These are phyloP conservation scores for Rosa rugosa DNA, from an alignment of 306 rosid genomes.

Conservation along the genomic window DNA sequence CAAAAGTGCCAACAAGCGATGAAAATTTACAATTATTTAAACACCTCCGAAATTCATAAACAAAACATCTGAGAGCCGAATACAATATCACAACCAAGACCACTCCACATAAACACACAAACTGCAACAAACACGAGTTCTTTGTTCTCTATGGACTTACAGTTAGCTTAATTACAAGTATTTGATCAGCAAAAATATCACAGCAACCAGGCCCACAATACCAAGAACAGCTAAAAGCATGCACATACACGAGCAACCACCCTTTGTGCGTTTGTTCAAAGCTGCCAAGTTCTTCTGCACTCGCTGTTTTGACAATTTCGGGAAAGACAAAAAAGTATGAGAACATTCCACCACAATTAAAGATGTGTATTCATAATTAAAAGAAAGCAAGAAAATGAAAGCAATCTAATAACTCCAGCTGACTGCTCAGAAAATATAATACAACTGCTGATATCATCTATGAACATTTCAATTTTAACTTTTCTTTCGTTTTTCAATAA, in stretches of 20 bases:
- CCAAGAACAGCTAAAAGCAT: constrained; percentile 77
- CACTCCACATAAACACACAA: constrained; percentile 29
- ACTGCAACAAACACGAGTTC: neutral
- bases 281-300: constrained; percentile 92
- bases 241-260: constrained; percentile 93
- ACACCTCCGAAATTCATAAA: constrained; percentile 14
- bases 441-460: neutral
- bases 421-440: neutral
- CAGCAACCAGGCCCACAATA: constrained; percentile 65
- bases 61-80: constrained; percentile 12
- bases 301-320: constrained; percentile 59
- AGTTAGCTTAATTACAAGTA: constrained; percentile 51
- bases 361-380: neutral
- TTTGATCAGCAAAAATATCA: constrained; percentile 65
- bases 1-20: neutral
- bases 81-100: constrained; percentile 18
- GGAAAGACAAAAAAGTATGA: constrained; percentile 13
- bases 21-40: constrained; percentile 13
- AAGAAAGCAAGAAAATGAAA: neutral
- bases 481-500: too few relatives aligned
- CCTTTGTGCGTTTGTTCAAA: constrained; percentile 80
- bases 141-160: constrained; percentile 9
- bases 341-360: constrained; percentile 15
- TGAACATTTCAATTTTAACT: neutral
- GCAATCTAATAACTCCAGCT: neutral